Conservation (phyloP, 108 stramenopile genomes). For the Mayamaea pseudoterrestris region DNA sequence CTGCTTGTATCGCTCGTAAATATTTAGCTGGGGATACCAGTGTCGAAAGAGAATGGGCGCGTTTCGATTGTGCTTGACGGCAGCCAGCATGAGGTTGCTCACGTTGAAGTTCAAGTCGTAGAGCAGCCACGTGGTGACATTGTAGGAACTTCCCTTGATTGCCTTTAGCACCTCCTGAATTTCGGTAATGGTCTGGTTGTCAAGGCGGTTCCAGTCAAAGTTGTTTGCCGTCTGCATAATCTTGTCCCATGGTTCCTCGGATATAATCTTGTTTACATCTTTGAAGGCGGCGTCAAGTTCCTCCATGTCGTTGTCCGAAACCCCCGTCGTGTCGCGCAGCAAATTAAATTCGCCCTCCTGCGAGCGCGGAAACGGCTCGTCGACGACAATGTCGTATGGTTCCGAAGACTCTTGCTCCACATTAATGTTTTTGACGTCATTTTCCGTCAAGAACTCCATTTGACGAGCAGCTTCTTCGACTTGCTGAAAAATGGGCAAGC, state of each 20-base stretch:
- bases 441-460: constrained; percentile 16
- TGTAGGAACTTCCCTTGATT: constrained; percentile 21
- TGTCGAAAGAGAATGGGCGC: constrained; percentile 69
- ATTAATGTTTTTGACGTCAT: constrained; percentile 34
- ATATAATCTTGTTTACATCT: constrained; percentile 22
- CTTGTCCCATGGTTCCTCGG: constrained; percentile 50
- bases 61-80: constrained; percentile 66
- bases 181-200: constrained; percentile 33
- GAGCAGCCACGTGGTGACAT: constrained; percentile 52
- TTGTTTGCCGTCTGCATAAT: constrained; percentile 33
- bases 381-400: constrained; percentile 22
- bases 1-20: constrained; percentile 51
- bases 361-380: constrained; percentile 48
- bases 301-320: constrained; percentile 48
- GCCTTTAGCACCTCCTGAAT: constrained; percentile 24
- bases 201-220: constrained; percentile 31
- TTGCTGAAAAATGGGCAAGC: constrained; percentile 12
- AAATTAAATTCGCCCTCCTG: constrained; percentile 16
- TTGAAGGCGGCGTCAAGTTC: constrained; percentile 46
- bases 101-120: constrained; percentile 81
- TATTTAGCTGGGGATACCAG: constrained; percentile 72
- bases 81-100: constrained; percentile 67
- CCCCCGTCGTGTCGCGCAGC: constrained; percentile 21
- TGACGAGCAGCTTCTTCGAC: constrained; percentile 2
- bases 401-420: constrained; percentile 32